Percentiles rank a stretch among this genome's conserved stretches.
Conservation (phyloP, 2,329 filamentous ascomycete genomes). For the Leptosphaerulina australis region DNA sequence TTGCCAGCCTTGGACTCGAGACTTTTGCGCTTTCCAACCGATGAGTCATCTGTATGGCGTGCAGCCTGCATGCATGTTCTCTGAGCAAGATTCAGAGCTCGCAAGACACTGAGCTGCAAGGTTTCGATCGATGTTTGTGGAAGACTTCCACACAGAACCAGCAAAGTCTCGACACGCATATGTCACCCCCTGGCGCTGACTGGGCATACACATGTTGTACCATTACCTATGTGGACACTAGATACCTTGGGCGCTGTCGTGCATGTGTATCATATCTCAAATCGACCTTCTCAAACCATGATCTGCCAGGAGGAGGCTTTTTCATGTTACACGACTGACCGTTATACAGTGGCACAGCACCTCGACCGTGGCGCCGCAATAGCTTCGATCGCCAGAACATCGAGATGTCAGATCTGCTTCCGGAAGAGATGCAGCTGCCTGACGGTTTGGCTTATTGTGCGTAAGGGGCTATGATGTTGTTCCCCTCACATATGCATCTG, state of each 20-base stretch:
- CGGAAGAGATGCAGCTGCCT: constrained; percentile 26
- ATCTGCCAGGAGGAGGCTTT: constrained; percentile 10
- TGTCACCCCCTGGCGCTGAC: constrained; percentile 1
- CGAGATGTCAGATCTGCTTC: constrained; percentile 27
- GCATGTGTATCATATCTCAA: constrained; percentile 10
- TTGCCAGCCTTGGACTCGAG: too few relatives aligned
- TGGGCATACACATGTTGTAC: constrained; percentile 10
- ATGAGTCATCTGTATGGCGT: neutral
- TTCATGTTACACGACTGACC: constrained; percentile 19
- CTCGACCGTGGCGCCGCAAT: constrained; percentile 13
- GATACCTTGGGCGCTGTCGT: constrained; percentile 15
- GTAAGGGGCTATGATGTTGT: constrained; percentile 9
- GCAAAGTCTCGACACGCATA: constrained; percentile 7
- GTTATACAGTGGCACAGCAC: constrained; percentile 23
- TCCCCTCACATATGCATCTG: constrained; percentile 12
- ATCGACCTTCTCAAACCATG: constrained; percentile 5
- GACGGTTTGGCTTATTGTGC: constrained; percentile 17
- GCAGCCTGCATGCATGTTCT: neutral
- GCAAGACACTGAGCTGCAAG: neutral
- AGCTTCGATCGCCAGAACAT: constrained; percentile 22
- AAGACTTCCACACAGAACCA: neutral
- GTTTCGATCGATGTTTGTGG: neutral
- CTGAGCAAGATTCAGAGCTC: neutral
- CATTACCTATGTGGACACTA: constrained; percentile 12
- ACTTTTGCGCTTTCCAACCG: neutral